Percentiles rank a stretch among this genome's conserved stretches.
phyloP scores from a whole-genome alignment of 1,284 basidiomycete genomes.

The Rhodotorula sp. region DNA sequence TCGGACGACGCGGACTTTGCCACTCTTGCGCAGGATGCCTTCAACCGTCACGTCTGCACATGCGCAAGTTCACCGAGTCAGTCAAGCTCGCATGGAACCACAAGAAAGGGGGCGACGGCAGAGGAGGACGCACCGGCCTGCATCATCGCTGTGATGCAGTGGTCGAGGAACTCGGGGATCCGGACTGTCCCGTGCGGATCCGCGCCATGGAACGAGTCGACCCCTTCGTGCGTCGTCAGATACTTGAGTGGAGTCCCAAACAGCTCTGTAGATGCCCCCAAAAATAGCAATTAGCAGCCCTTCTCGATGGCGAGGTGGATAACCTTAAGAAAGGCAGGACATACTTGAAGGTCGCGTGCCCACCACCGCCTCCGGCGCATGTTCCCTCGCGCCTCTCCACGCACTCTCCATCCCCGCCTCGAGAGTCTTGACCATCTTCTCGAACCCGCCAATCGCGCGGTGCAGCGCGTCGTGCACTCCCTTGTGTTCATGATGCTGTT shows the following conservation, averaged over 20 bases:
- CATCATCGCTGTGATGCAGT: constrained; percentile 32
- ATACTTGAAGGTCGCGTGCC: background rate
- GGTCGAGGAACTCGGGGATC: constrained; percentile 35
- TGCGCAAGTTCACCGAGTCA: too few species aligned
- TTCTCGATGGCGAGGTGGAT: too few species aligned
- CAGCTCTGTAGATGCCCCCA: constrained; percentile 6
- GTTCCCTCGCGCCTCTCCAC: background rate
- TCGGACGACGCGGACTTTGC: constrained; percentile 12
- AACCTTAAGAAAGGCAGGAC: too few species aligned
- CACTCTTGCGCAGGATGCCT: constrained; percentile 27
- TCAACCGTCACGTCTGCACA: constrained; percentile 19
- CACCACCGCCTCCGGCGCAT: background rate
- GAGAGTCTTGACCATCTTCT: constrained; percentile 1
- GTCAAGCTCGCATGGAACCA: too few species aligned
- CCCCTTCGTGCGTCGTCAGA: constrained; percentile 24
- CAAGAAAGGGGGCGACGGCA: background rate
- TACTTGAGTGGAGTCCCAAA: constrained; percentile 17
- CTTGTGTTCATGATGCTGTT: constrained; percentile 5
- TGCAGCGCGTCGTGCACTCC: constrained; percentile 1
- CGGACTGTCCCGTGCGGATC: constrained; percentile 16
- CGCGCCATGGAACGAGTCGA: constrained; percentile 23
- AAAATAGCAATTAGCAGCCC: background rate
- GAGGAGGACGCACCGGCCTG: constrained; percentile 13
- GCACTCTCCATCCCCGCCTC: background rate
- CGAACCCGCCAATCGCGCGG: constrained; percentile 15